Percentiles rank a stretch among this genome's conserved stretches.
Evolutionary conservation across 2,329 filamentous ascomycete species (phyloP).

Genomic region (Aspergillus latus): DNA sequence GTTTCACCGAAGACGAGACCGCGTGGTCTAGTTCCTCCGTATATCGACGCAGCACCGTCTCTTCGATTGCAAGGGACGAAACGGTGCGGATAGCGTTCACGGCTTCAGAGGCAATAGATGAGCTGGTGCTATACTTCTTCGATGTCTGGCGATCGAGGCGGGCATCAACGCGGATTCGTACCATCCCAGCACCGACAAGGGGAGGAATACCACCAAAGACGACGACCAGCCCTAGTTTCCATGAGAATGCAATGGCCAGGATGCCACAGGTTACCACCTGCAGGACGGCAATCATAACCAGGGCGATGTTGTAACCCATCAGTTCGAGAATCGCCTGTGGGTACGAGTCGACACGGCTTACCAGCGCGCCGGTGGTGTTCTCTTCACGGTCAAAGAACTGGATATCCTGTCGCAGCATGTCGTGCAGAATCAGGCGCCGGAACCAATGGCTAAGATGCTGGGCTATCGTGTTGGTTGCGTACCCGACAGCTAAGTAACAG

Average conservation of each 20-base stretch:
- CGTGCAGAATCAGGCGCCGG: slow-evolving; percentile 77
- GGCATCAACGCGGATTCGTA: slow-evolving; percentile 65
- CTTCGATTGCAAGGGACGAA: slow-evolving; percentile 82
- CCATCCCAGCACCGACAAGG: slow-evolving; percentile 48
- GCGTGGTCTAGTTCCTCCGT: slow-evolving; percentile 58
- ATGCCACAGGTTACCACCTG: slow-evolving; percentile 50
- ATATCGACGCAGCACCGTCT: slow-evolving; percentile 74
- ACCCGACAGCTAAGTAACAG: slow-evolving; percentile 50
- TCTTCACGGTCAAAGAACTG: slow-evolving; percentile 86
- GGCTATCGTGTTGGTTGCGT: slow-evolving; percentile 69
- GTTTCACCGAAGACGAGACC: slow-evolving; percentile 23
- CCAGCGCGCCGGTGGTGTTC: slow-evolving; percentile 85
- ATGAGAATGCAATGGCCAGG: slow-evolving; percentile 50
- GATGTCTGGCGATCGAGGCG: slow-evolving; percentile 72
- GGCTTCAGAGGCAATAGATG: slow-evolving; percentile 74
- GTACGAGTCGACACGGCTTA: slow-evolving; percentile 30
- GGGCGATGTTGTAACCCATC: slow-evolving; percentile 75
- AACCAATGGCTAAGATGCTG: slow-evolving; percentile 71
- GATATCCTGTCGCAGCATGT: slow-evolving; percentile 91
- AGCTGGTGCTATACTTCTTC: slow-evolving; percentile 77
- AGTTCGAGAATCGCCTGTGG: slow-evolving; percentile 62
- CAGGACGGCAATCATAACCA: slow-evolving; percentile 73
- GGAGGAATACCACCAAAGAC: slow-evolving; percentile 50
- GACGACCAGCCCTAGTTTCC: slow-evolving; percentile 53
- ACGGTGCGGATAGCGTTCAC: slow-evolving; percentile 93